A percentile compares a stretch with the other conserved stretches of the same genome.
phyloP scores from a whole-genome alignment of 345 rosid genomes.

The Euphorbia lathyris region DNA sequence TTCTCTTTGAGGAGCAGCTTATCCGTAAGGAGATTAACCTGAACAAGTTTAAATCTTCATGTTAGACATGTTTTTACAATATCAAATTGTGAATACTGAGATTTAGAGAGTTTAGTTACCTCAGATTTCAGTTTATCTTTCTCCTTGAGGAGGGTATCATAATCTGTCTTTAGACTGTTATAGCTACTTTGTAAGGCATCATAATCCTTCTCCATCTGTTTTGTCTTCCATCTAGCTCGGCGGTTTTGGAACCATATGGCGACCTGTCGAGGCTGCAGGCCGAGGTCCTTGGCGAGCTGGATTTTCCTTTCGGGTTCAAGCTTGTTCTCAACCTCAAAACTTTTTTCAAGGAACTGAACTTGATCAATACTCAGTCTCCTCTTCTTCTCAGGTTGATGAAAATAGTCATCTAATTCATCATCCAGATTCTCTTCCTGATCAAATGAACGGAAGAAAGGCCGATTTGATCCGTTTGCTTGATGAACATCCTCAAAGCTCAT shows the following conservation, averaged over 20 bases:
- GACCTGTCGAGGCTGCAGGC: slow-evolving; percentile 30
- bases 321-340: slow-evolving; percentile 31
- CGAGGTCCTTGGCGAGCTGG: slow-evolving; percentile 29
- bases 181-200: slow-evolving; percentile 20
- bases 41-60: background rate
- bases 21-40: slow-evolving; percentile 24
- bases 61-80: background rate
- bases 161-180: slow-evolving; percentile 22
- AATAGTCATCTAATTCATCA: slow-evolving; percentile 26
- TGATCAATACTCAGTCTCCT: slow-evolving; percentile 25
- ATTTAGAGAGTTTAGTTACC: slow-evolving; percentile 4
- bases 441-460: slow-evolving; percentile 13
- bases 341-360: slow-evolving; percentile 25
- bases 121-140: slow-evolving; percentile 26
- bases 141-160: slow-evolving; percentile 21
- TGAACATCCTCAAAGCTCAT: slow-evolving; percentile 27
- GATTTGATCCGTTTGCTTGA: slow-evolving; percentile 16
- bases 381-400: slow-evolving; percentile 28
- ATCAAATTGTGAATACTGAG: background rate
- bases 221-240: slow-evolving; percentile 32
- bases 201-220: slow-evolving; percentile 28
- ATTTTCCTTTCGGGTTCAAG: slow-evolving; percentile 31
- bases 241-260: slow-evolving; percentile 34
- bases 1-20: slow-evolving; percentile 17
- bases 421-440: slow-evolving; percentile 24